Percentiles rank a stretch among this genome's conserved stretches.
These are phyloP conservation scores for Ambrosia artemisiifolia DNA, from an alignment of 129 eudicot genomes.

Conservation along the genomic window DNA sequence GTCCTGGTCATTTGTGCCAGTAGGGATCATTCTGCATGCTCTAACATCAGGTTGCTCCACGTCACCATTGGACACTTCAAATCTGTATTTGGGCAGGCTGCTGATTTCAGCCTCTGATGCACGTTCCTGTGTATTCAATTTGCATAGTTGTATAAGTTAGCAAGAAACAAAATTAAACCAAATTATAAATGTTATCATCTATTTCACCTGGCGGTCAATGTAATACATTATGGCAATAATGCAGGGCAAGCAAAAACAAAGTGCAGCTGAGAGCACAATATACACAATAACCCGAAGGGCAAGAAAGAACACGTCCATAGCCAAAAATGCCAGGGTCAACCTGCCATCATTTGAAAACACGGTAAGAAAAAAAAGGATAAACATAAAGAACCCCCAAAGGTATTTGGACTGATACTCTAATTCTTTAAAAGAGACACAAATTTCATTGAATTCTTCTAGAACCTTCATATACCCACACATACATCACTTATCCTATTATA, in stretches of 20 bases:
- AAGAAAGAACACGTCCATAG: conserved; percentile 54
- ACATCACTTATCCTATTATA: too few relatives aligned
- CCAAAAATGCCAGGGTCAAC: conserved; percentile 2
- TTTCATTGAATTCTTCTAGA: too few relatives aligned
- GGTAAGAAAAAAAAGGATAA: not conserved
- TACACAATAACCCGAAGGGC: conserved; percentile 59
- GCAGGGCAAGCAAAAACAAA: conserved; percentile 88
- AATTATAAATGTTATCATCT: not conserved
- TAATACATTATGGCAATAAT: conserved; percentile 68
- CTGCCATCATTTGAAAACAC: not conserved
- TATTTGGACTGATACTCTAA: not conserved
- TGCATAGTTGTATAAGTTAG: conserved; percentile 1
- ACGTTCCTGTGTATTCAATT: conserved; percentile 52
- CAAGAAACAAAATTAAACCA: not conserved
- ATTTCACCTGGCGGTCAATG: conserved; percentile 60
- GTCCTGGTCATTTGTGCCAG: not conserved
- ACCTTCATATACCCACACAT: not conserved
- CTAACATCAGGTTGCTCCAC: conserved; percentile 8
- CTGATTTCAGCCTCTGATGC: conserved; percentile 70
- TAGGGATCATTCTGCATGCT: conserved; percentile 8
- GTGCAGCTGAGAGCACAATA: conserved; percentile 60
- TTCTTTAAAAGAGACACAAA: not conserved
- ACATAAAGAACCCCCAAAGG: not conserved
- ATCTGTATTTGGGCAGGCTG: conserved; percentile 60
- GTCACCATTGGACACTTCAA: conserved; percentile 19